A percentile compares a stretch with the other conserved stretches of the same genome.
These are phyloP conservation scores for Chaetomium fimeti DNA, from an alignment of 495 filamentous ascomycete species.

Conservation along the genomic window DNA sequence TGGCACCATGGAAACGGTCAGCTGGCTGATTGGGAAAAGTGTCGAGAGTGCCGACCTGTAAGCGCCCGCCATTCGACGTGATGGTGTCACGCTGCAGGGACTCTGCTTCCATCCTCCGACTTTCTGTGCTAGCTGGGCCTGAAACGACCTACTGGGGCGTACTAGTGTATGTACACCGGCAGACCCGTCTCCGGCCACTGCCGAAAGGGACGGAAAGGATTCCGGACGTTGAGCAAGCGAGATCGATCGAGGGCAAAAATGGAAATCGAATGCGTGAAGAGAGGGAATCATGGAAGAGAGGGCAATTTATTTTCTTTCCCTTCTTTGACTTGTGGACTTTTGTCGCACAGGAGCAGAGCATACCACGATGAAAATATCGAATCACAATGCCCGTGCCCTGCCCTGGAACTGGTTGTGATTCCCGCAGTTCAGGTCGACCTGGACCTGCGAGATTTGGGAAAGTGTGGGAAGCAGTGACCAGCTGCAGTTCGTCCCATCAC, in stretches of 20 bases:
- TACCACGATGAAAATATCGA: background rate
- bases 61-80: background rate
- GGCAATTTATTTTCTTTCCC: background rate
- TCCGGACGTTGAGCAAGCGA: background rate
- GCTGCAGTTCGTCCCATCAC: background rate
- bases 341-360: background rate
- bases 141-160: background rate
- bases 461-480: background rate
- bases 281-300: background rate
- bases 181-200: background rate
- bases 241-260: background rate
- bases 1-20: background rate
- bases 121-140: background rate
- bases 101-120: background rate
- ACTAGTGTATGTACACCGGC: too few species aligned
- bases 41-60: background rate
- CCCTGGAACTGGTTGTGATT: too few species aligned
- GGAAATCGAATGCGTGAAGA: background rate
- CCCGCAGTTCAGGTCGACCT: too few species aligned
- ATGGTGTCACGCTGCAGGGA: background rate
- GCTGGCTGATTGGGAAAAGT: background rate
- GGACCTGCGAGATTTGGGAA: too few species aligned
- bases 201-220: background rate
- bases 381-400: background rate
- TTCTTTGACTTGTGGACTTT: background rate